Evolutionary conservation across 441 rosid species (phyloP).

Genomic region (Biscutella laevigata): DNA sequence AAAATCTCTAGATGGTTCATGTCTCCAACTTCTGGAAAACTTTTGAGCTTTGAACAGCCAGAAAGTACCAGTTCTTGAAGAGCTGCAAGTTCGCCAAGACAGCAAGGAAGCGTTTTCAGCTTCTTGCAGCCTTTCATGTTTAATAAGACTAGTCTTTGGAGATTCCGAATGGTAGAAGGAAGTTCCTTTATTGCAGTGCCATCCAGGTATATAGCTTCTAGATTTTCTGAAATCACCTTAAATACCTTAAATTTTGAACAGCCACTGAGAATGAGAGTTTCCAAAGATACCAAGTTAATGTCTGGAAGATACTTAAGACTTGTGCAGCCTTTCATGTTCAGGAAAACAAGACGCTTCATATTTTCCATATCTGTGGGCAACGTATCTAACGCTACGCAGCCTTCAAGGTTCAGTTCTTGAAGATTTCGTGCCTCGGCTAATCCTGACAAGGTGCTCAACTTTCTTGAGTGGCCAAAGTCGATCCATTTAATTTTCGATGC

Average conservation of each 20-base stretch:
- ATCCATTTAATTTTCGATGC: constrained; percentile 17
- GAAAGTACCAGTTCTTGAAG: constrained; percentile 20
- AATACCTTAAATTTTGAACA: constrained; percentile 8
- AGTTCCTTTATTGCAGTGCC: constrained; percentile 13
- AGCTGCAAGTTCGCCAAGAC: constrained; percentile 10
- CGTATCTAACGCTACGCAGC: constrained; percentile 3
- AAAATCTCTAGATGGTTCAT: constrained; percentile 15
- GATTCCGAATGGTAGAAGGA: not conserved
- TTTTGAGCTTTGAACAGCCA: constrained; percentile 20
- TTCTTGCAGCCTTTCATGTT: constrained; percentile 29
- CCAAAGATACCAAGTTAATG: not conserved
- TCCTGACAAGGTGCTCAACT: constrained; percentile 2
- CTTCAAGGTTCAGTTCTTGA: constrained; percentile 16
- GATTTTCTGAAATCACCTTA: not conserved
- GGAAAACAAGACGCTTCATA: constrained; percentile 1
- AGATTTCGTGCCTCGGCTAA: constrained; percentile 14
- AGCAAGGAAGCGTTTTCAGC: constrained; percentile 9
- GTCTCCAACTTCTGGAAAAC: constrained; percentile 15
- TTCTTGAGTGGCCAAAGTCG: constrained; percentile 4
- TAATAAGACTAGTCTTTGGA: constrained; percentile 22
- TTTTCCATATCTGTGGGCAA: constrained; percentile 13
- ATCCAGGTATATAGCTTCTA: constrained; percentile 11
- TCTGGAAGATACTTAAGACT: constrained; percentile 1
- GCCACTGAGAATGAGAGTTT: constrained; percentile 15
- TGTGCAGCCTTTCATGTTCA: constrained; percentile 24